Evolutionary conservation across 768 basidiomycete genomes (phyloP), one percentile per base, ranked within the genome.

Genomic region (Strobilomyces confusus): DNA sequence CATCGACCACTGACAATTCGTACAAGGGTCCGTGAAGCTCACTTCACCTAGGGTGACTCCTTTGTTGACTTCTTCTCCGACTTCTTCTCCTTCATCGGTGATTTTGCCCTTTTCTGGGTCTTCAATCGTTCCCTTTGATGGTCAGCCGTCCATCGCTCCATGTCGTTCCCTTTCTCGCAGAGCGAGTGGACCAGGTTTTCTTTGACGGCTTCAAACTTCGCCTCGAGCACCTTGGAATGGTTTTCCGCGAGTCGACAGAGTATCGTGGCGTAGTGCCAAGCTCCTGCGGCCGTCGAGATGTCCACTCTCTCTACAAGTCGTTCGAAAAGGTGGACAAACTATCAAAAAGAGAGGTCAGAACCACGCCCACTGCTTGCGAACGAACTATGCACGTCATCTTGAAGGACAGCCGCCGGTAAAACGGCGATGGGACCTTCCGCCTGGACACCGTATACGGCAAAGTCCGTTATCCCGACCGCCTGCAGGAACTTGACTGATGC

Each of bases 371-470:
- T 19, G 3, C 4, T 2, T 15, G n/a, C 26, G 3, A 9, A n/a
- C 13, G n/a, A 49, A 46, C 8, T 13, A 56, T 40, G 4, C 30
- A n/a, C 15, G 9, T 56, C 55, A 5, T 48, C 45, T 9, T 42
- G 46, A 11, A 48, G 22, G 12, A 54, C 6, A 23, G 52, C 52
- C 22, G 45, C 55, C 0, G 55, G 51, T 11, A 56, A 9, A 8
- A 38, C 41, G 15, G 38, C 45, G 23, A 40, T 37, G 9, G 51
- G 34, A 1, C 55, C 55, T 13, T 56, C 55, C 3, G 55, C 43
- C 19, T 56, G 55, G 14, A 52, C 51, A 3, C 55, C 55, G 8
- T 56, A 56, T 17, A 56, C 55, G 3, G 51, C 36, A 4, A 40
- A 0, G 9, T 54, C 44, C 19, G 22, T 44, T 34, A 56, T 56